Conservation (phyloP, 148 eudicot genomes). For the Simmondsia chinensis region DNA sequence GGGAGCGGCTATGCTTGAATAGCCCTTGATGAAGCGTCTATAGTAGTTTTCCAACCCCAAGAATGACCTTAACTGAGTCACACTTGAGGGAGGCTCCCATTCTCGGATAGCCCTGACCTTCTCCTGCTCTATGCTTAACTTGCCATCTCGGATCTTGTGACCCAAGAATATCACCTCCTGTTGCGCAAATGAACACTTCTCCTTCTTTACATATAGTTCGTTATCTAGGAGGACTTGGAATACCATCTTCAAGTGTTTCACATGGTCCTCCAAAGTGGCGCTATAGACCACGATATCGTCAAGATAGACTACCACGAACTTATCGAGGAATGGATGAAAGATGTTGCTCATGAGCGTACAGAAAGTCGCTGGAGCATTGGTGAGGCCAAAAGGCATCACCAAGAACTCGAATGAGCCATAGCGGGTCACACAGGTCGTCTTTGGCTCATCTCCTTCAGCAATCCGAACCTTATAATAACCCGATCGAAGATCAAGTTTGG, state of each 20-base stretch:
- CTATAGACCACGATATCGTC: slow-evolving; percentile 5
- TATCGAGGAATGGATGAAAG: not conserved
- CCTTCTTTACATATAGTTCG: slow-evolving; percentile 1
- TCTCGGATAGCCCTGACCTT: slow-evolving; percentile 4
- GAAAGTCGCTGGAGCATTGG: slow-evolving; percentile 5
- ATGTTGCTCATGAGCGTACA: slow-evolving; percentile 7
- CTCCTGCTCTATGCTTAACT: slow-evolving; percentile 3
- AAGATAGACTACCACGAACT: slow-evolving; percentile 2
- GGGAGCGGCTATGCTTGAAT: not conserved
- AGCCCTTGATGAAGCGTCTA: slow-evolving; percentile 9
- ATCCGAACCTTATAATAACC: too few species aligned
- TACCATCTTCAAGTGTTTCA: not conserved
- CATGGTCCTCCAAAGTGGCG: not conserved
- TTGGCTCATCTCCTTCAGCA: not conserved
- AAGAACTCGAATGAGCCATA: slow-evolving; percentile 1
- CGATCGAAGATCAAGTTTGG: too few species aligned
- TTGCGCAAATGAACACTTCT: slow-evolving; percentile 3
- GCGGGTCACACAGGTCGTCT: not conserved
- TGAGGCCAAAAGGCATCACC: slow-evolving; percentile 1
- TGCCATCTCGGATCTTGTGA: not conserved
- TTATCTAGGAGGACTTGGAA: not conserved
- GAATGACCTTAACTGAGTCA: not conserved
- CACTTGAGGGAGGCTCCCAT: not conserved
- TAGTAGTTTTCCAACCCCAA: slow-evolving; percentile 12
- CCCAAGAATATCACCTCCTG: not conserved